phyloP scores from a whole-genome alignment of 352 stramenopile genomes.

The Blastocystis sp. region DNA sequence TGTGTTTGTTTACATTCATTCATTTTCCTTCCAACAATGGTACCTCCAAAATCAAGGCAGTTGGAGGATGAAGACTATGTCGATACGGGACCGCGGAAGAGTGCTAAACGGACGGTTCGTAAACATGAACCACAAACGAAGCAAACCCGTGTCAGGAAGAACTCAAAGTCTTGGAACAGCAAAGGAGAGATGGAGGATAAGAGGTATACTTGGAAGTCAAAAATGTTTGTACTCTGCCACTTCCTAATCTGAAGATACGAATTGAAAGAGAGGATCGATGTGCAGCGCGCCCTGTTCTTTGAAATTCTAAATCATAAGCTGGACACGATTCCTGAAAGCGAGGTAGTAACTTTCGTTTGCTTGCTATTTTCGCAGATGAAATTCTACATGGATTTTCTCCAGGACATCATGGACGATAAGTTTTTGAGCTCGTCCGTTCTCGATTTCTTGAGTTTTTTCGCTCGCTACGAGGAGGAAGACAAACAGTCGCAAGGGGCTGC shows the following conservation, averaged over 20 bases:
- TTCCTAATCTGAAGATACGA: not conserved
- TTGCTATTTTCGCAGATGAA: not conserved
- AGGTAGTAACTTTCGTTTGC: not conserved
- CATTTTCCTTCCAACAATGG: not conserved
- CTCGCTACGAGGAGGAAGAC: not conserved
- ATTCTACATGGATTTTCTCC: not conserved
- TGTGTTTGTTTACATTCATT: slow-evolving; percentile 1
- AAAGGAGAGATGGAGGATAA: not conserved
- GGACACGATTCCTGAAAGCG: not conserved
- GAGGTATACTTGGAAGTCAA: slow-evolving; percentile 30
- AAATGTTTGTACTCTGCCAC: not conserved
- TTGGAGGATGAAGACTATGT: not conserved
- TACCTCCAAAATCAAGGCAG: not conserved
- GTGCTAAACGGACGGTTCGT: not conserved
- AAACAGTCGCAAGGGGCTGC: not conserved
- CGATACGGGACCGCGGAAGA: not conserved
- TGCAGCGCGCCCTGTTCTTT: not conserved
- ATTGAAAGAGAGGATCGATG: slow-evolving; percentile 31
- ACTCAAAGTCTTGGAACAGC: not conserved
- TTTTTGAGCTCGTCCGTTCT: not conserved
- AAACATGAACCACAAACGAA: not conserved
- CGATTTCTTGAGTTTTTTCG: not conserved
- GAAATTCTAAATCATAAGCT: not conserved
- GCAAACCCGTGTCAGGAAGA: not conserved
- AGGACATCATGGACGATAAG: not conserved